Percentiles rank a stretch among this genome's conserved stretches.
phyloP scores from a whole-genome alignment of 495 filamentous ascomycete genomes.

The Podospora tetraspora region DNA sequence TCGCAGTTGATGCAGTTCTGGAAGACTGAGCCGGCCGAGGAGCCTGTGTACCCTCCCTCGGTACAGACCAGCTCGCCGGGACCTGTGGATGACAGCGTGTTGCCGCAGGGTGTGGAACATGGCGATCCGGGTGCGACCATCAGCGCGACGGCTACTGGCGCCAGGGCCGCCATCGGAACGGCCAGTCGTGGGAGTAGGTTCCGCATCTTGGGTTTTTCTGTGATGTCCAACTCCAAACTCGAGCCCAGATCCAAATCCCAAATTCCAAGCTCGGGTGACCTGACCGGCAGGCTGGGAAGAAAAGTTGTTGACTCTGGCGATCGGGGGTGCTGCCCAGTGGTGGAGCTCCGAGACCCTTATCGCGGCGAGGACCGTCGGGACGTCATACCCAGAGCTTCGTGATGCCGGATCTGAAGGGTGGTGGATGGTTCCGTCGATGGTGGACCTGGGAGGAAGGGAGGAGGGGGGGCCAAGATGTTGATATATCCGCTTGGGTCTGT shows the following conservation, averaged over 20 bases:
- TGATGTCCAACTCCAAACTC: background rate
- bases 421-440: slow-evolving; percentile 4
- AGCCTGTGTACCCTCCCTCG: slow-evolving; percentile 23
- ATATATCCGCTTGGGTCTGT: background rate
- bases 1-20: slow-evolving; percentile 42
- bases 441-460: background rate
- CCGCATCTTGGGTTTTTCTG: slow-evolving; percentile 21
- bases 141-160: slow-evolving; percentile 29
- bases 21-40: slow-evolving; percentile 33
- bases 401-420: slow-evolving; percentile 9
- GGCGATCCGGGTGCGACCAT: slow-evolving; percentile 37
- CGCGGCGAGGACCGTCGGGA: slow-evolving; percentile 19
- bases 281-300: slow-evolving; percentile 4
- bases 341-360: slow-evolving; percentile 24
- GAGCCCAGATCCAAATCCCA: background rate
- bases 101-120: slow-evolving; percentile 42
- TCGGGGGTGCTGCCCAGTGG: slow-evolving; percentile 12
- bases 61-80: slow-evolving; percentile 38
- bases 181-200: slow-evolving; percentile 12
- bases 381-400: slow-evolving; percentile 24
- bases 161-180: slow-evolving; percentile 19
- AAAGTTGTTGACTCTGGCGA: slow-evolving; percentile 3
- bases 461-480: slow-evolving; percentile 2
- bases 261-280: background rate
- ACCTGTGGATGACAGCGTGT: slow-evolving; percentile 34